Percentiles rank a stretch among this genome's conserved stretches.
Evolutionary conservation across 78 protist genomes (phyloP).

Genomic region (Dictyostelium firmibasis): DNA sequence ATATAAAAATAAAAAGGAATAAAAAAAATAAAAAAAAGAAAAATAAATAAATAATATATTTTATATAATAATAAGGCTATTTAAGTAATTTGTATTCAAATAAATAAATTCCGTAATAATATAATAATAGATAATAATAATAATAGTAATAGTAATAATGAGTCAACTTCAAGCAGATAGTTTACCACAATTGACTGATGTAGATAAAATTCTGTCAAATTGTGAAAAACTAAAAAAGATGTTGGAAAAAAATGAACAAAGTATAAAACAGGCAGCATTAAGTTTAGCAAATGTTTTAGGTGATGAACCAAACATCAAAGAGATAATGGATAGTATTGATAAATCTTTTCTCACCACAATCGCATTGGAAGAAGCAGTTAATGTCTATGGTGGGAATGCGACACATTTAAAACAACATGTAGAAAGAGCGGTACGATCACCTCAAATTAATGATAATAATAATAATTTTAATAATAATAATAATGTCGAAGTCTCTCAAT

Average conservation of each 20-base stretch:
- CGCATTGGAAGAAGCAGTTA: not conserved
- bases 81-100: too few species aligned
- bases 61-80: not conserved
- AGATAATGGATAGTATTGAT: not conserved
- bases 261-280: slow-evolving; percentile 9
- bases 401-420: not conserved
- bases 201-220: not conserved
- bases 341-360: not conserved
- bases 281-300: not conserved
- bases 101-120: too few species aligned
- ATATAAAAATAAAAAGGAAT: not conserved
- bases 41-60: not conserved
- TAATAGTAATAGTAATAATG: not conserved
- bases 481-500: not conserved
- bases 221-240: not conserved
- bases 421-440: not conserved
- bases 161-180: slow-evolving; percentile 3
- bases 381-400: not conserved
- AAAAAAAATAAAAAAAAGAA: not conserved
- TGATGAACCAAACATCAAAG: not conserved
- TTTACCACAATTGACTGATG: slow-evolving; percentile 28
- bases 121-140: not conserved
- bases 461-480: too few species aligned
- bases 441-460: not conserved
- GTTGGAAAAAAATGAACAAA: not conserved